These are phyloP conservation scores for Quercus wislizeni DNA, from an alignment of 306 rosid genomes.

Conservation along the genomic window DNA sequence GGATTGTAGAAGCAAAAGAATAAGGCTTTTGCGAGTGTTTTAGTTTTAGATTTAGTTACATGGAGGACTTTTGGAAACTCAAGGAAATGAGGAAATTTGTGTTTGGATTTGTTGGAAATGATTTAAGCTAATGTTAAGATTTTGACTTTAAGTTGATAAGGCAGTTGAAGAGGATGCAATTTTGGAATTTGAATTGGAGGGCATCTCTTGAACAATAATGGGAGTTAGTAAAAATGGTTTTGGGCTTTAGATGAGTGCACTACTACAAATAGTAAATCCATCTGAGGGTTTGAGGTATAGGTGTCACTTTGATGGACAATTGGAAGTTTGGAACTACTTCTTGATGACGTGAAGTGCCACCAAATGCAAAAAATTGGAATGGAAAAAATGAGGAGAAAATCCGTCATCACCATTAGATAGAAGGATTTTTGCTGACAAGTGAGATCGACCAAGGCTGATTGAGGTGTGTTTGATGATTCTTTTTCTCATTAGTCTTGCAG, in stretches of 20 bases:
- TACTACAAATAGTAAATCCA: neutral
- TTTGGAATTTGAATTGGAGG: neutral
- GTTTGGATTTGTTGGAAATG: neutral
- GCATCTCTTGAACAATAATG: neutral
- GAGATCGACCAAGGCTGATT: too few species aligned
- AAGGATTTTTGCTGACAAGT: too few species aligned
- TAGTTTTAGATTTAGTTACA: neutral
- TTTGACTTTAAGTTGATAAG: neutral
- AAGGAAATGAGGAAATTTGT: neutral
- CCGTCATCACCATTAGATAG: neutral
- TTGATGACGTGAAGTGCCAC: neutral
- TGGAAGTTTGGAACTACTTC: neutral
- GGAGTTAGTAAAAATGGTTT: slow-evolving; percentile 11
- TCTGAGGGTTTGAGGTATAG: neutral
- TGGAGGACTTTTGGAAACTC: neutral
- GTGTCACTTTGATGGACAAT: too few species aligned
- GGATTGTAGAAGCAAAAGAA: neutral
- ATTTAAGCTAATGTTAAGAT: neutral
- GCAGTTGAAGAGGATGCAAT: neutral
- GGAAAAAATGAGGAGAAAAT: neutral
- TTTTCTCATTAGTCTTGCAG: too few species aligned
- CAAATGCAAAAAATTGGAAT: neutral
- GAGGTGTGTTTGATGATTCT: too few species aligned
- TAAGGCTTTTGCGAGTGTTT: neutral
- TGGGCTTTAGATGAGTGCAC: neutral